A percentile compares a stretch with the other conserved stretches of the same genome.
Evolutionary conservation across 2,329 filamentous ascomycete genomes (phyloP).

Genomic region (Didymella pomorum): DNA sequence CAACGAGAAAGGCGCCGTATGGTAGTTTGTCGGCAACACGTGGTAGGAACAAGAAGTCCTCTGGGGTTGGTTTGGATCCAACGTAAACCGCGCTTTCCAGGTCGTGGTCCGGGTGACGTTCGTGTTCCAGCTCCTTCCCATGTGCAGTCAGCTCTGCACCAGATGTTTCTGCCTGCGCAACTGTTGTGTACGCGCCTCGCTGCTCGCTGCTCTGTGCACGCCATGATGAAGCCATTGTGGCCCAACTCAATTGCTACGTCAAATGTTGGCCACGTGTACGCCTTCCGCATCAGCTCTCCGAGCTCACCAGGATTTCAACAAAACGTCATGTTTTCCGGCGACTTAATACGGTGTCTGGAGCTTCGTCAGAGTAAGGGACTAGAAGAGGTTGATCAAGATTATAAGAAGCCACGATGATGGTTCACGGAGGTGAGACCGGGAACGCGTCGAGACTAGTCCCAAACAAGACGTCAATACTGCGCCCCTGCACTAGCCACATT

Average conservation of each 20-base stretch:
- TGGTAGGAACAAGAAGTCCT: constrained; percentile 39
- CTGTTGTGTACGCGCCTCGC: constrained; percentile 41
- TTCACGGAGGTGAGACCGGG: constrained; percentile 16
- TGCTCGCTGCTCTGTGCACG: constrained; percentile 24
- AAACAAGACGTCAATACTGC: constrained; percentile 9
- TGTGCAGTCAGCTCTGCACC: constrained; percentile 28
- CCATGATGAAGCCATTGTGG: constrained; percentile 35
- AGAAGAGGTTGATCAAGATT: background rate
- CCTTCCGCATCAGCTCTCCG: background rate
- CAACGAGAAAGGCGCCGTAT: constrained; percentile 56
- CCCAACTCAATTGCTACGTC: background rate
- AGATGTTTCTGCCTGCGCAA: constrained; percentile 43
- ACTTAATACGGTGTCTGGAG: background rate
- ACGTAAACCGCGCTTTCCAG: constrained; percentile 24
- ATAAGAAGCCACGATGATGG: constrained; percentile 21
- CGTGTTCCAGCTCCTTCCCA: constrained; percentile 23
- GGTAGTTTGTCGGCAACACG: constrained; percentile 56
- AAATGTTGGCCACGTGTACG: background rate
- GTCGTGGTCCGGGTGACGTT: background rate
- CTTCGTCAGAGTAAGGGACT: background rate
- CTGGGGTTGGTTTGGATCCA: constrained; percentile 36
- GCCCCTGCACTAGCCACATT: constrained; percentile 3
- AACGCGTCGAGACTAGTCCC: constrained; percentile 5
- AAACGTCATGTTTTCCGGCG: background rate
- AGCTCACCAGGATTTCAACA: background rate